Conservation (phyloP, 2,329 filamentous ascomycete genomes). For the Pseudocercospora crystallina region DNA sequence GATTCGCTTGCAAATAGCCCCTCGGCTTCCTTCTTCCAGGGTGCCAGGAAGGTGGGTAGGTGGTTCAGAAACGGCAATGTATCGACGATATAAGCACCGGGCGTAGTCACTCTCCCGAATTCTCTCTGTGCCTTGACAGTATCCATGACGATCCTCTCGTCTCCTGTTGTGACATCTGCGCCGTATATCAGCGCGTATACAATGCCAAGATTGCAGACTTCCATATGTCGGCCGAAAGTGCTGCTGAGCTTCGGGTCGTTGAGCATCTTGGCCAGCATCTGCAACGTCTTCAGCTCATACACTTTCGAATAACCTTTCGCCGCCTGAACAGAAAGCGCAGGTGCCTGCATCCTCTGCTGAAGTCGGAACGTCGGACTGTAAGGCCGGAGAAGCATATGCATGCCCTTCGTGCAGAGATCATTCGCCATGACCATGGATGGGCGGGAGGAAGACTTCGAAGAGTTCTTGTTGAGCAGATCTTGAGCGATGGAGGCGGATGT, state of each 20-base stretch:
- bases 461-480: constrained; percentile 42
- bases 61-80: constrained; percentile 31
- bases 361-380: constrained; percentile 44
- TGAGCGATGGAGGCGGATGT: constrained; percentile 42
- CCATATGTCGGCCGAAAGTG: background rate
- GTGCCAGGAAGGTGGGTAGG: constrained; percentile 30
- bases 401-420: constrained; percentile 22
- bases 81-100: constrained; percentile 40
- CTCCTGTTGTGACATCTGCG: constrained; percentile 34
- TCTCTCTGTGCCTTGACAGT: constrained; percentile 36
- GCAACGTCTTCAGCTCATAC: background rate
- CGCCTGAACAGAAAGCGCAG: background rate
- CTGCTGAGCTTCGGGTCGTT: background rate
- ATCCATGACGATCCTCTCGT: constrained; percentile 33
- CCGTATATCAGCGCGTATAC: constrained; percentile 37
- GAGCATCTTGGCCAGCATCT: background rate
- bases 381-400: constrained; percentile 40
- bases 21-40: constrained; percentile 33
- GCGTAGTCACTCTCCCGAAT: constrained; percentile 39
- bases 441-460: constrained; percentile 16
- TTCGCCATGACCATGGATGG: constrained; percentile 1
- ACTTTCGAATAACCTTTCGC: background rate
- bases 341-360: constrained; percentile 21
- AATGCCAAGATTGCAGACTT: background rate
- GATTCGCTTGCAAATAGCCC: background rate